Conservation (phyloP, 164 flowering plant genomes). For the Euptelea pleiosperma region DNA sequence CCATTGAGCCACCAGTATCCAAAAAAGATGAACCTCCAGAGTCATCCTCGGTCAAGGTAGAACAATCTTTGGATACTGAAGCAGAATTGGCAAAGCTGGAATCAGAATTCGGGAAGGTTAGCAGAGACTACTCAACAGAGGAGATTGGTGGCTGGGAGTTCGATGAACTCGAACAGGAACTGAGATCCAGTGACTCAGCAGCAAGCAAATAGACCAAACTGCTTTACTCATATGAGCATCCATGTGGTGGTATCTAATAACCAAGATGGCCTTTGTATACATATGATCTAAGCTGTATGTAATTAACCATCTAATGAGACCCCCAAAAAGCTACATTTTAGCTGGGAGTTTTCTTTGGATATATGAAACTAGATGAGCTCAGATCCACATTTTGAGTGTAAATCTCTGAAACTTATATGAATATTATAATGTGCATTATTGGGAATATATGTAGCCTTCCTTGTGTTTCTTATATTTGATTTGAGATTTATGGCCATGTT, state of each 20-base stretch:
- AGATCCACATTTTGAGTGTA: slow-evolving; percentile 7
- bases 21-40: slow-evolving; percentile 7
- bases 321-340: slow-evolving; percentile 16
- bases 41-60: slow-evolving; percentile 21
- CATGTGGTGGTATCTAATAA: slow-evolving; percentile 6
- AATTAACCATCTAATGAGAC: not conserved
- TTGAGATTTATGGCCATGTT: no score
- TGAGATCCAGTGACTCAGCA: slow-evolving; percentile 43
- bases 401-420: slow-evolving; percentile 4
- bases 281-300: slow-evolving; percentile 9
- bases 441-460: no score
- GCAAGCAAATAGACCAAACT: slow-evolving; percentile 30
- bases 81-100: slow-evolving; percentile 87
- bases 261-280: slow-evolving; percentile 5
- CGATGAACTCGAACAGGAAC: slow-evolving; percentile 88
- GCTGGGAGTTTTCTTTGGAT: slow-evolving; percentile 3
- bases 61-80: slow-evolving; percentile 57
- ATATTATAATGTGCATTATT: slow-evolving; percentile 8
- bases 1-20: not conserved
- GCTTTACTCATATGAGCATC: not conserved
- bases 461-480: no score
- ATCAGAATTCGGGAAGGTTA: slow-evolving; percentile 79
- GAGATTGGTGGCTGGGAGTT: slow-evolving; percentile 94
- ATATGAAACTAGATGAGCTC: slow-evolving; percentile 2
- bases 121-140: slow-evolving; percentile 61